Percentiles rank a stretch among this genome's conserved stretches.
These are phyloP conservation scores for Scheffersomyces spartinae DNA, from an alignment of 805 yeast genomes.

Conservation along the genomic window DNA sequence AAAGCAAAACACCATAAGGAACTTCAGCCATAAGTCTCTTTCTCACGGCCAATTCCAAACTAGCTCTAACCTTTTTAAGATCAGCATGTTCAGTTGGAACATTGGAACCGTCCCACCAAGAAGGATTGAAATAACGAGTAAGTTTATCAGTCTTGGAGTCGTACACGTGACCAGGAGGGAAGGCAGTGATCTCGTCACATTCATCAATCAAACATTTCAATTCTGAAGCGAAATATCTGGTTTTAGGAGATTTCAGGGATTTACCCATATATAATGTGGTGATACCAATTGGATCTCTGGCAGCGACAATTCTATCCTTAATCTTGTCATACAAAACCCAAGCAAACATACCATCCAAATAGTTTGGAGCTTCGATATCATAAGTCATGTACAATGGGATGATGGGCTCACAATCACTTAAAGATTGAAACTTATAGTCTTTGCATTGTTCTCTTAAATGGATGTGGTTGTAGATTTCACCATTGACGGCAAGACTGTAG, in stretches of 20 bases:
- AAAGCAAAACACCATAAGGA: constrained; percentile 93
- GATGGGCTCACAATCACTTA: constrained; percentile 95
- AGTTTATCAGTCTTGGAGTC: constrained; percentile 82
- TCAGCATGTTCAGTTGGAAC: constrained; percentile 74
- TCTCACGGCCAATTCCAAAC: constrained; percentile 90
- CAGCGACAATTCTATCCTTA: constrained; percentile 84
- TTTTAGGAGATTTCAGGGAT: constrained; percentile 51
- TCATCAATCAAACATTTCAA: constrained; percentile 88
- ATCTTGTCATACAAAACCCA: constrained; percentile 81
- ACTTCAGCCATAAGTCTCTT: constrained; percentile 99
- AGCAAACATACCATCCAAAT: constrained; percentile 97
- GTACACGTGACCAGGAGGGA: constrained; percentile 98
- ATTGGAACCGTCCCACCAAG: constrained; percentile 82
- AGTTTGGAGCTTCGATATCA: constrained; percentile 81
- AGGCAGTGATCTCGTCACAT: constrained; percentile 84
- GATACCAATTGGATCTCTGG: constrained; percentile 97
- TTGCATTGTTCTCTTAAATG: constrained; percentile 65
- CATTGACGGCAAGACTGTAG: constrained; percentile 78
- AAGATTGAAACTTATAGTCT: constrained; percentile 70
- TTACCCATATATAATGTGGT: constrained; percentile 95
- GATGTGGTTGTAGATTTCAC: constrained; percentile 97
- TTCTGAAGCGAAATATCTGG: constrained; percentile 88
- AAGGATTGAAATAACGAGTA: constrained; percentile 82
- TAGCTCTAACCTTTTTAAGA: constrained; percentile 56
- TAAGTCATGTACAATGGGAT: constrained; percentile 84